Evolutionary conservation across 2,329 filamentous ascomycete species (phyloP).

Genomic region (Tricladium varicosporioides): DNA sequence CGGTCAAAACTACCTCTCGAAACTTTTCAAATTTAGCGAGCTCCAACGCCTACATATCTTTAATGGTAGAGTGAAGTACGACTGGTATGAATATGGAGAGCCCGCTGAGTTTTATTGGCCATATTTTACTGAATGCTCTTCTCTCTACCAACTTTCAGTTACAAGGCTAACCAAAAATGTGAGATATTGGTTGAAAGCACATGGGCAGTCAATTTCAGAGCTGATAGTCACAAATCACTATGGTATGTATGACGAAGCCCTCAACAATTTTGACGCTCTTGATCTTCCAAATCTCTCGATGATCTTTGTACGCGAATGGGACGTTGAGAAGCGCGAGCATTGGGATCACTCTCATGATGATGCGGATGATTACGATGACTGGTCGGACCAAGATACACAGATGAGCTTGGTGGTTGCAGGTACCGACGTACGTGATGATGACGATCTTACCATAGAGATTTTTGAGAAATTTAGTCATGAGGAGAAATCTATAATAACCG

Average conservation of each 20-base stretch:
- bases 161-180: conserved; percentile 2
- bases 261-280: conserved; percentile 9
- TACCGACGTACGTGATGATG: too few species aligned
- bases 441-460: background rate
- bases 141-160: conserved; percentile 4
- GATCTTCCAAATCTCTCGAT: conserved; percentile 7
- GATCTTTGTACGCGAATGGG: conserved; percentile 6
- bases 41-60: conserved; percentile 8
- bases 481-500: conserved; percentile 3
- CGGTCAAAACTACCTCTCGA: conserved; percentile 2
- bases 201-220: conserved; percentile 6
- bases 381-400: background rate
- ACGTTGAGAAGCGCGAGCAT: background rate
- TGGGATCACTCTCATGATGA: background rate
- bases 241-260: conserved; percentile 2
- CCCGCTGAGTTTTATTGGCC: conserved; percentile 1
- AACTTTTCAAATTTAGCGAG: background rate
- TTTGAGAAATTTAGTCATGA: background rate
- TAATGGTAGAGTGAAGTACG: conserved; percentile 2
- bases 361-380: background rate
- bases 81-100: background rate
- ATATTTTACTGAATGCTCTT: conserved; percentile 4
- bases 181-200: conserved; percentile 3
- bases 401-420: too few species aligned
- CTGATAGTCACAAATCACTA: conserved; percentile 15